Base-by-base conservation (phyloP, 257 asterid species). In the Nicotiana paniculata region DNA sequence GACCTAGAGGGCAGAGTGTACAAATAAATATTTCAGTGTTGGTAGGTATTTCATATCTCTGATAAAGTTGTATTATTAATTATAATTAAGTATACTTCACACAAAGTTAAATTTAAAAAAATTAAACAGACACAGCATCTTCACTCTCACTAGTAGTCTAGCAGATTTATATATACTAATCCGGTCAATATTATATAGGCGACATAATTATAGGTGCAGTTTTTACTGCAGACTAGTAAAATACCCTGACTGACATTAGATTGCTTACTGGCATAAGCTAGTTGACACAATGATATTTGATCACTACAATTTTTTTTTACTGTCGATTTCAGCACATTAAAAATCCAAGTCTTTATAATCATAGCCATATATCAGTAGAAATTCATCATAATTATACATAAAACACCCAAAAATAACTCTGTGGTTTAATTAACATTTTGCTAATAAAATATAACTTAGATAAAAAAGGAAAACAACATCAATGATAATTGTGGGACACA, bases 331-430 rank as follows among this genome's bases (percentile, higher is more conserved):
- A 26, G 24, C 15, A 74, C 26, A 74, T 74, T 13, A 24, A 74
- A 9, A 48, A 30, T 72, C 0, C 39, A 43, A 21, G 4, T 1
- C 21, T 8, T 6, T 70, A n/a, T n/a, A 43, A 18, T 21, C 58
- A 24, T 70, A 43, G 11, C 3, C 26, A 13, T 70, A 10, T 43
- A 70, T 43, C 35, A 43, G 48, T 43, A 70, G 12, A 70, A 0
- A 24, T 48, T 15, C 79, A 48, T 7, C n/a, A 46, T 48, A 48
- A 51, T 74, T 74, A 33, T 77, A 86, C 63, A 74, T 84, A 82
- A 35, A 70, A 83, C 30, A 62, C 37, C 88, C 80, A 80, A 77
- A 84, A 82, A 81, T 80, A 88, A 82, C 87, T 86, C 87, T 89
- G 77, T 86, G 77, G 58, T 82, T 68, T 74, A 77, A 84, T 77